Conservation (phyloP, 2,329 filamentous ascomycete genomes). For the Fusarium longipes region DNA sequence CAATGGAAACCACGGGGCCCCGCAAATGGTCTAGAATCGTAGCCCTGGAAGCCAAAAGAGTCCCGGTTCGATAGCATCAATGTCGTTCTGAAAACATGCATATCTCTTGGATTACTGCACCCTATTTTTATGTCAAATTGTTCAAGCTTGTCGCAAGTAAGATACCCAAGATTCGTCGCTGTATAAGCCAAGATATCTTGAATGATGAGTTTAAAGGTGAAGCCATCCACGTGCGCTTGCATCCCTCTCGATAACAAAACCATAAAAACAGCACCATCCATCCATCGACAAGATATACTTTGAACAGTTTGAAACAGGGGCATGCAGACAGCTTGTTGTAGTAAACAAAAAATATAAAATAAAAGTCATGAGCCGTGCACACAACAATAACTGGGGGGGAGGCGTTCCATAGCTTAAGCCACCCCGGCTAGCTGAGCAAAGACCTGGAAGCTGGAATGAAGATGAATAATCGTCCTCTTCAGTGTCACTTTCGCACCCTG, state of each 20-base stretch:
- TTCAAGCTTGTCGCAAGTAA: not conserved
- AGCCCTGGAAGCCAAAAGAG: constrained; percentile 20
- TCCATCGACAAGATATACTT: not conserved
- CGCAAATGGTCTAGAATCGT: constrained; percentile 36
- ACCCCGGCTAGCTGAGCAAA: constrained; percentile 24
- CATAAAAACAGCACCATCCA: no score
- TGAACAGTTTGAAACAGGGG: not conserved
- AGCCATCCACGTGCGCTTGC: no score
- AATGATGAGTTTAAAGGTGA: not conserved
- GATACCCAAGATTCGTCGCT: not conserved
- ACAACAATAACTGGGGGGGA: not conserved
- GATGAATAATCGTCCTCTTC: not conserved
- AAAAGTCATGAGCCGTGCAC: not conserved
- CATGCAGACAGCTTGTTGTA: not conserved
- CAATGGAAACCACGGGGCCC: constrained; percentile 1
- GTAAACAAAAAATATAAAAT: constrained; percentile 5
- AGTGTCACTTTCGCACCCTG: not conserved
- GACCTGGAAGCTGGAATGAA: constrained; percentile 19
- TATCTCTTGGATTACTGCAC: not conserved
- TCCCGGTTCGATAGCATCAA: not conserved
- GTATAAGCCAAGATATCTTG: not conserved
- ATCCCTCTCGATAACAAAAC: no score
- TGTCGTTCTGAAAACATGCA: not conserved
- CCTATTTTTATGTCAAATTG: not conserved
- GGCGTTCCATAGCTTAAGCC: constrained; percentile 34